Evolutionary conservation across 2,329 filamentous ascomycete genomes (phyloP), one percentile per base, ranked within the genome.

Genomic region (Mollisia scopiformis): DNA sequence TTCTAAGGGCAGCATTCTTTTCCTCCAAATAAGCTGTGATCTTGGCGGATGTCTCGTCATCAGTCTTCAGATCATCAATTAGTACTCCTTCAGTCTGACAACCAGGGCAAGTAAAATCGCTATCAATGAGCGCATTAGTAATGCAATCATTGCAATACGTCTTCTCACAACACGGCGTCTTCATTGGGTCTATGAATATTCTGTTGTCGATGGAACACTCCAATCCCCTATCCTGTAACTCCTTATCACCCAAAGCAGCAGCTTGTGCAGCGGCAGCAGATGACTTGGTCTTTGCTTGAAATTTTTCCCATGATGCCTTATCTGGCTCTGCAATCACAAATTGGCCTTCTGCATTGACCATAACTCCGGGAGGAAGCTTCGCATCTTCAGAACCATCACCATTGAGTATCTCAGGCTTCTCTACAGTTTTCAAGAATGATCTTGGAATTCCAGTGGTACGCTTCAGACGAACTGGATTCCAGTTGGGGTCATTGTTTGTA

Each of bases 91-190:
- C 93, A 65, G 89, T 90, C 78, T 91, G 87, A 82, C 95, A 99
- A 69, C 88, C 89, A 66, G 95, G 95, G 78, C 95, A 99, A 77
- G 93, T 84, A 79, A 99, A 93, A 84, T 99, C 95, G 85, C 90
- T 95, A 82, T 98, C 93, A 79, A 97, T 94, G 78, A 99, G 88
- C 79, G 93, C 92, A 86, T 97, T 97, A 76, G 95, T 96, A 80
- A 99, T 97, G 89, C 95, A 99, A 77, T 97, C 93, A 86, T 95
- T 95, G 85, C 95, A 99, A 84, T 96, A 99, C 75, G 93, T 97
- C 85, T 91, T 96, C 80, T 91, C 87, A 84, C 95, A 99, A 86
- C 95, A 99, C 69, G 95, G 94, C 74, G 95, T 98, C 86, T 97
- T 96, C 84, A 96, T 95, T 85, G 95, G 94, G 77, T 97, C 92